These are phyloP conservation scores for Acacia melanoxylon DNA, from an alignment of 306 rosid genomes.

Conservation along the genomic window DNA sequence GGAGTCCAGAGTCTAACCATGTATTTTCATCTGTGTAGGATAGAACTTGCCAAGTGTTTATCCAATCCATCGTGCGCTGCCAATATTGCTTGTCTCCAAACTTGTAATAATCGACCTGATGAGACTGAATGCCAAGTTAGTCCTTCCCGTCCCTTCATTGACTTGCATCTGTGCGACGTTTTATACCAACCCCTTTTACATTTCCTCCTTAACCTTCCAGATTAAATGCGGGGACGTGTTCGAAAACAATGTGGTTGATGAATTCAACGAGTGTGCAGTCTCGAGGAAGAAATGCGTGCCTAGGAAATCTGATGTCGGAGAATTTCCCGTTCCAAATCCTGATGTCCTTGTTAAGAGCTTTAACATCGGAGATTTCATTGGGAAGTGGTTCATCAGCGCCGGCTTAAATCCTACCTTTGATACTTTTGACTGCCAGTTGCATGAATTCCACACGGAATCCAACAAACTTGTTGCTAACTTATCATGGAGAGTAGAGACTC, in stretches of 20 bases:
- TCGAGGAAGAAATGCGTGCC: constrained; percentile 94
- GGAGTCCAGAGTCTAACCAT: background rate
- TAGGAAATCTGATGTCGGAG: constrained; percentile 90
- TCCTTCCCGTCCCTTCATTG: constrained; percentile 31
- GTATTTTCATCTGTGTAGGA: constrained; percentile 45
- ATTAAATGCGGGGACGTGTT: constrained; percentile 90
- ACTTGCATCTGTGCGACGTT: background rate
- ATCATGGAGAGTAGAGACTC: constrained; percentile 87
- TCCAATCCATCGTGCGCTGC: constrained; percentile 93
- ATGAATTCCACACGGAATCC: constrained; percentile 73
- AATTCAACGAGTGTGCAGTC: constrained; percentile 94
- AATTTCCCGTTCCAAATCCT: constrained; percentile 83
- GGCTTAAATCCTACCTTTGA: constrained; percentile 93
- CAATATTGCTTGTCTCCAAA: constrained; percentile 91
- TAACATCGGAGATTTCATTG: constrained; percentile 68
- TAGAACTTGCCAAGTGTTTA: constrained; percentile 84
- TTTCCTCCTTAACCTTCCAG: constrained; percentile 42
- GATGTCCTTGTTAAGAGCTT: constrained; percentile 76
- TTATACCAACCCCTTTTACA: background rate
- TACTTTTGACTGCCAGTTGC: constrained; percentile 86
- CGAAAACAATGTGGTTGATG: constrained; percentile 90
- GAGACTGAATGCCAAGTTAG: constrained; percentile 95
- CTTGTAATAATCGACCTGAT: constrained; percentile 95
- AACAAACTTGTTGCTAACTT: constrained; percentile 73
- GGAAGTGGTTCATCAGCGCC: constrained; percentile 91